phyloP scores from a whole-genome alignment of 2,329 filamentous ascomycete genomes.

The Cordyceps javanica region DNA sequence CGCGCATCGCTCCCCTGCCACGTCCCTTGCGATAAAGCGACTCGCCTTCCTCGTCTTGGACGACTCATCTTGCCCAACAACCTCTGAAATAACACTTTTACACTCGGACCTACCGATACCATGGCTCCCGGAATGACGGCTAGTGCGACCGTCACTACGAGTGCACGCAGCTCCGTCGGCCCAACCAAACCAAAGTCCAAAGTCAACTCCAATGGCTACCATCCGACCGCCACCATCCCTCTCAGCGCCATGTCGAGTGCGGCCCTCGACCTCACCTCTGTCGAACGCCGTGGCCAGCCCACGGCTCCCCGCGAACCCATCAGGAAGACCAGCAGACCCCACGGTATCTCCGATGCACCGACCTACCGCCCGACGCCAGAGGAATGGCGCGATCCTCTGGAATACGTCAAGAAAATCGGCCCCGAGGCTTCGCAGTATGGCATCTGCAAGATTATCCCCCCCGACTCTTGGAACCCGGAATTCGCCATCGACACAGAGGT shows the following conservation, averaged over 20 bases:
- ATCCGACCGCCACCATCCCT: constrained; percentile 41
- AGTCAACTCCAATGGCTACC: constrained; percentile 48
- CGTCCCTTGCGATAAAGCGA: neutral
- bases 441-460: constrained; percentile 92
- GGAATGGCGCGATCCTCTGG: constrained; percentile 90
- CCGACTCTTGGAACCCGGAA: constrained; percentile 85
- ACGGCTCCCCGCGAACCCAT: constrained; percentile 67
- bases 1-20: neutral
- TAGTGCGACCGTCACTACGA: constrained; percentile 5
- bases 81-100: neutral
- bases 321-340: constrained; percentile 73
- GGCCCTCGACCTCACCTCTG: constrained; percentile 77
- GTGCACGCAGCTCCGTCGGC: constrained; percentile 10
- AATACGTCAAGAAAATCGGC: constrained; percentile 87
- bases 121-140: constrained; percentile 10
- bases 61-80: neutral
- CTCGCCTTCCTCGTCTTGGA: neutral
- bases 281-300: constrained; percentile 83
- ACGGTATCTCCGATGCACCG: constrained; percentile 82
- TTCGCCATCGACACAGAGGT: constrained; percentile 98
- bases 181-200: constrained; percentile 44
- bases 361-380: constrained; percentile 86
- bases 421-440: constrained; percentile 83
- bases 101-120: neutral
- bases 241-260: constrained; percentile 51